A percentile compares a stretch with the other conserved stretches of the same genome.
Conservation (phyloP, 768 basidiomycete species). For the Coprinopsis strossmayeri region DNA sequence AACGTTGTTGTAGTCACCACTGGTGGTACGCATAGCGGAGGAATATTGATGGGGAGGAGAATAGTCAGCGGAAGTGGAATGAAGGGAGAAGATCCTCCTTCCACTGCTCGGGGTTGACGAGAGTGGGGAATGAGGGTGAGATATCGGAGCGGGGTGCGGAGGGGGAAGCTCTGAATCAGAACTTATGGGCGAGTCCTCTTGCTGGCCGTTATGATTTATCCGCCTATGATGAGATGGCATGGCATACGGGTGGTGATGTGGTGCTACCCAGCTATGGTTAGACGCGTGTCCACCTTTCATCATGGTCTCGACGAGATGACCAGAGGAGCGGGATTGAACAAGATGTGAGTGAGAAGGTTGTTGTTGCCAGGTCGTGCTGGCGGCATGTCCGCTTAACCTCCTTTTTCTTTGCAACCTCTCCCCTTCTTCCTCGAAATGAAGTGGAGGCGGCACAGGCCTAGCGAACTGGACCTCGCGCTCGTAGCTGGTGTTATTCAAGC, state of each 20-base stretch:
- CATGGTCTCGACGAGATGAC: constrained; percentile 33
- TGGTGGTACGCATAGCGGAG: constrained; percentile 22
- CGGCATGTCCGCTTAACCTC: constrained; percentile 48
- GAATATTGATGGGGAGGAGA: constrained; percentile 26
- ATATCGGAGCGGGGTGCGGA: constrained; percentile 17
- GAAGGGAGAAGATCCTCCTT: constrained; percentile 14
- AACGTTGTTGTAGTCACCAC: constrained; percentile 23
- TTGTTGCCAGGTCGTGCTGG: constrained; percentile 23
- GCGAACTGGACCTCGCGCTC: constrained; percentile 26
- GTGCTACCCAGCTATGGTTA: constrained; percentile 25
- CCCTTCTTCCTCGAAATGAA: constrained; percentile 2
- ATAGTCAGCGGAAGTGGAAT: constrained; percentile 19
- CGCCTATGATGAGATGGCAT: constrained; percentile 27
- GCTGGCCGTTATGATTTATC: constrained; percentile 18
- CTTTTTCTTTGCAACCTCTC: constrained; percentile 21
- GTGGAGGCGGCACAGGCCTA: constrained; percentile 4
- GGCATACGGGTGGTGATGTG: constrained; percentile 39
- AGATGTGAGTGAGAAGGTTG: constrained; percentile 22
- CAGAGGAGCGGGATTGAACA: constrained; percentile 34
- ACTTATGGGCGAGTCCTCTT: constrained; percentile 61
- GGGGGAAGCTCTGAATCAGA: constrained; percentile 54
- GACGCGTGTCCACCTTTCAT: constrained; percentile 19
- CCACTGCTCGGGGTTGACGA: constrained; percentile 25
- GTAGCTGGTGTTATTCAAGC: constrained; percentile 21
- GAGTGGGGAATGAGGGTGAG: constrained; percentile 26